Percentiles rank a stretch among this genome's conserved stretches.
phyloP scores from a whole-genome alignment of 176 grass and related monocot genomes.

The Secale cereale region DNA sequence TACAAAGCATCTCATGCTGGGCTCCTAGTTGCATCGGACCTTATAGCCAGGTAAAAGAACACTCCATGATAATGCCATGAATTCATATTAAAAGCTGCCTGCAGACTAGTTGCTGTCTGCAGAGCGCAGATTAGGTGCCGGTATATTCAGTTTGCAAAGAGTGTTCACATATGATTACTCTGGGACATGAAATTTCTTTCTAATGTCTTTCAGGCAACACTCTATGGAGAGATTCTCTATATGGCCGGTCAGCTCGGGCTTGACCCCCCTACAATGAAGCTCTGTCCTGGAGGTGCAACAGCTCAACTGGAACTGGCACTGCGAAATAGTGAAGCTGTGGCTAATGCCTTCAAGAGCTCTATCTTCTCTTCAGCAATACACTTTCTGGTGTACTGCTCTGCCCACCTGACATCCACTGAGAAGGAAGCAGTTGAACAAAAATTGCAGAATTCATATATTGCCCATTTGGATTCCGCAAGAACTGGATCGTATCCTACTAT shows the following conservation, averaged over 20 bases:
- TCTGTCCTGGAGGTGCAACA: slow-evolving; percentile 56
- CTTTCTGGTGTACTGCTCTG: slow-evolving; percentile 83
- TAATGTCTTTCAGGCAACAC: slow-evolving; percentile 63
- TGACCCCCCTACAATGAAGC: slow-evolving; percentile 80
- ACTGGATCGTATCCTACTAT: slow-evolving; percentile 43
- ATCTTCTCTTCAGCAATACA: slow-evolving; percentile 66
- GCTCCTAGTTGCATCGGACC: slow-evolving; percentile 99
- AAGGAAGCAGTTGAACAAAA: slow-evolving; percentile 49
- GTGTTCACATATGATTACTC: not conserved
- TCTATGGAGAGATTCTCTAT: slow-evolving; percentile 69
- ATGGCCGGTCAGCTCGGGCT: slow-evolving; percentile 94
- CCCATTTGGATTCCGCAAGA: slow-evolving; percentile 29
- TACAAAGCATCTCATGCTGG: slow-evolving; percentile 99
- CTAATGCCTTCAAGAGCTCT: slow-evolving; percentile 67
- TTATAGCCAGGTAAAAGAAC: slow-evolving; percentile 77
- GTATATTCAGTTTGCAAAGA: not conserved
- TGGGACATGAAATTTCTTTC: not conserved
- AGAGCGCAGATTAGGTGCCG: not conserved
- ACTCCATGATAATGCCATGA: not conserved
- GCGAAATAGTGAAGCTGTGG: slow-evolving; percentile 73
- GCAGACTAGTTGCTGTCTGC: not conserved
- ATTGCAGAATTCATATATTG: slow-evolving; percentile 39
- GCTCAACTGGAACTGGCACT: slow-evolving; percentile 72
- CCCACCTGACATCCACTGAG: slow-evolving; percentile 48
- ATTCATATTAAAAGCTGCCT: not conserved